Base-by-base conservation (phyloP, 2,329 filamentous ascomycete genomes). In the Penicillium psychrosexuale region DNA sequence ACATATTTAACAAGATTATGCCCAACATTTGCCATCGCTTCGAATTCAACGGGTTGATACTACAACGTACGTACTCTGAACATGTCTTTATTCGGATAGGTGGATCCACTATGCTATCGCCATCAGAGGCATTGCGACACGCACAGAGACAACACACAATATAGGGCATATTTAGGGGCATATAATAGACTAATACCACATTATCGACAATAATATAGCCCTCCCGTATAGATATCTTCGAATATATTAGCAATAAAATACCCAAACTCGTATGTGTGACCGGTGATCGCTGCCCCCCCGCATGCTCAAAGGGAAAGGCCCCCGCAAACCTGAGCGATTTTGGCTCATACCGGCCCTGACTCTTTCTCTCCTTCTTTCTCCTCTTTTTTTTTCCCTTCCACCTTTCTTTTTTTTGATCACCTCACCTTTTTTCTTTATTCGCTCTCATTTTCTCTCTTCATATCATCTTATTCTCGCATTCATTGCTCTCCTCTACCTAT, bases 291-390 rank as follows among this genome's bases (percentile, higher is more conserved):
- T 55, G 47, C 13, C 60, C 63, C 62, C 63, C 63, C 61, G 60
- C 63, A 65, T 64, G 62, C 62, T 65, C 62, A 65, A 63, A 63
- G 61, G 57, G 56, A 64, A 62, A 62, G 57, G 60, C 55, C 62
- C 61, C 65, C 58, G 58, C 58, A 62, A 65, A 62, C 54, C 57
- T 65, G 63, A 64, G 63, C 57, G 60, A 65, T 63, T 65, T 65
- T 61, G 61, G 62, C 60, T 43, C 48, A 55, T 51, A 53, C 54
- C 58, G 53, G 49, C 56, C 54, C 55, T 59, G 56, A 57, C 59
- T 62, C 55, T 60, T 61, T 61, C 57, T 61, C 57, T 59, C 55
- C 59, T 61, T 52, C 56, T 55, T 53, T 53, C 56, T 58, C 50
- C 53, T 47, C 49, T 45, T 49, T 51, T 64, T 48, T 47, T 53